phyloP scores from a whole-genome alignment of 257 asterid species.

The Fraxinus americana region DNA sequence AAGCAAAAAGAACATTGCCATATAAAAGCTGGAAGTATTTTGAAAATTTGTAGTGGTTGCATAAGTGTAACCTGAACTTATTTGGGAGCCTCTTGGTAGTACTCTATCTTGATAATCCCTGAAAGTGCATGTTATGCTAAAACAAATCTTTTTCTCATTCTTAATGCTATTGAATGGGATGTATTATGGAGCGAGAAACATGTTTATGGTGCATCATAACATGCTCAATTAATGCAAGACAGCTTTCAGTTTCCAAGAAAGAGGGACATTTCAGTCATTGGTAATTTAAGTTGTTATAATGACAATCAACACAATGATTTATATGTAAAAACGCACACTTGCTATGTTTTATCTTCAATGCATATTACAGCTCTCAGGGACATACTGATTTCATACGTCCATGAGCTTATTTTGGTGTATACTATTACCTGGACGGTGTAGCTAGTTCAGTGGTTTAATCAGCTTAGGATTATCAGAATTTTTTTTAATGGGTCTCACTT shows the following conservation, averaged over 20 bases:
- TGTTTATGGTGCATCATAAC: background rate
- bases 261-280: background rate
- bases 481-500: conserved; percentile 18
- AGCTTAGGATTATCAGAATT: background rate
- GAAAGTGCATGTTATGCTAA: background rate
- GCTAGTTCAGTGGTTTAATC: background rate
- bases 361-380: background rate
- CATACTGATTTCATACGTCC: background rate
- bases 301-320: background rate
- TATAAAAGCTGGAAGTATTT: background rate
- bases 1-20: background rate
- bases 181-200: background rate
- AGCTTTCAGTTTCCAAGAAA: background rate
- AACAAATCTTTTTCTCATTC: background rate
- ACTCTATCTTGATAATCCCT: background rate
- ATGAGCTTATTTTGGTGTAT: background rate
- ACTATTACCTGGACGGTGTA: background rate
- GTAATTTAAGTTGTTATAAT: background rate
- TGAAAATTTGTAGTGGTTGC: background rate
- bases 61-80: background rate
- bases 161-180: background rate
- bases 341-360: background rate
- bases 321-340: background rate
- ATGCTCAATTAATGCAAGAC: background rate
- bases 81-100: background rate